These are phyloP conservation scores for Boletellus ananas DNA, from an alignment of 768 basidiomycete genomes.

Conservation along the genomic window DNA sequence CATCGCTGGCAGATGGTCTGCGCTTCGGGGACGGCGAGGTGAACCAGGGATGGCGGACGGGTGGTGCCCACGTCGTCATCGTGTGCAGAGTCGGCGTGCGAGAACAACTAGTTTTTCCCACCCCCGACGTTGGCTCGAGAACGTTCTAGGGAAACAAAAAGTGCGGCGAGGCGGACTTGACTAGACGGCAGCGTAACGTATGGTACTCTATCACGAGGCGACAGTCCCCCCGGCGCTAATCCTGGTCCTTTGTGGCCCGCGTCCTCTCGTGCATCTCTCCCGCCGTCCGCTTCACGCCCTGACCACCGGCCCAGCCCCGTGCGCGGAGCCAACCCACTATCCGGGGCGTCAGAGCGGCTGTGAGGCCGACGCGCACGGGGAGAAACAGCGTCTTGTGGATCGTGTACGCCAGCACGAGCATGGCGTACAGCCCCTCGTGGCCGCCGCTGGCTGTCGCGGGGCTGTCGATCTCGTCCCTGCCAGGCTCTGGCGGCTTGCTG, in stretches of 20 bases:
- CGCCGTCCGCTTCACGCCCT: constrained; percentile 36
- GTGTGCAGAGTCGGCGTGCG: not conserved
- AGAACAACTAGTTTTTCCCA: not conserved
- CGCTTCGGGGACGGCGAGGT: constrained; percentile 39
- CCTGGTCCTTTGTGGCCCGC: too few species aligned
- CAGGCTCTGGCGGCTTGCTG: constrained; percentile 60
- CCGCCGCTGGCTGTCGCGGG: constrained; percentile 36
- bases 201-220: not conserved
- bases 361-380: constrained; percentile 85
- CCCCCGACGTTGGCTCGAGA: constrained; percentile 1
- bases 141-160: constrained; percentile 2
- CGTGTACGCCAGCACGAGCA: constrained; percentile 89
- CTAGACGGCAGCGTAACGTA: constrained; percentile 8
- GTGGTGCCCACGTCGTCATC: constrained; percentile 34
- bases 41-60: constrained; percentile 46
- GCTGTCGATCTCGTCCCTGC: constrained; percentile 58
- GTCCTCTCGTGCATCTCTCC: too few species aligned
- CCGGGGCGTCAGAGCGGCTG: constrained; percentile 79
- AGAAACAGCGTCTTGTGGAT: constrained; percentile 94
- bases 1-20: constrained; percentile 25
- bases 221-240: not conserved
- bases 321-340: constrained; percentile 82
- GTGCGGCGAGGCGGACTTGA: too few species aligned
- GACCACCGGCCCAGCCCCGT: constrained; percentile 75
- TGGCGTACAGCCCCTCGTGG: constrained; percentile 82